Percentiles rank a stretch among this genome's conserved stretches.
These are phyloP conservation scores for Yamadazyma membranifaciens DNA, from an alignment of 1,139 yeast species.

Conservation along the genomic window DNA sequence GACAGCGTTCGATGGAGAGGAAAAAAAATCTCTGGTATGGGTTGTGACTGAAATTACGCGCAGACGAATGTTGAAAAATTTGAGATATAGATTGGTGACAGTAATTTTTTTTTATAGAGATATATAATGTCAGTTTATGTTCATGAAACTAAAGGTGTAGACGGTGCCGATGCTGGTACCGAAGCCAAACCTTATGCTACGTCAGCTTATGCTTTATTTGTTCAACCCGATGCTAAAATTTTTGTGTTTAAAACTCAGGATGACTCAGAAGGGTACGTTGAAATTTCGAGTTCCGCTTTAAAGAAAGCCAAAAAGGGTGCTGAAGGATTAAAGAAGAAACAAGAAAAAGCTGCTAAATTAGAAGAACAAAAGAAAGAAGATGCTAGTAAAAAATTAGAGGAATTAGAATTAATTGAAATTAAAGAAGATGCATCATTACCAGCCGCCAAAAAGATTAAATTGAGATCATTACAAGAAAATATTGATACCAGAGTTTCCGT, in stretches of 20 bases:
- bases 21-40: constrained; percentile 1
- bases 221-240: constrained; percentile 57
- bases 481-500: constrained; percentile 68
- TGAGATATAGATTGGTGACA: neutral
- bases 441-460: constrained; percentile 57
- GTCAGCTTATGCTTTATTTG: constrained; percentile 78
- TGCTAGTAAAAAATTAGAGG: constrained; percentile 70
- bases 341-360: constrained; percentile 70
- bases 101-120: neutral
- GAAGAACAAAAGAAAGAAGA: constrained; percentile 65
- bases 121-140: constrained; percentile 52
- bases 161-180: constrained; percentile 57
- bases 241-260: constrained; percentile 64
- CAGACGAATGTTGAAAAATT: constrained; percentile 1
- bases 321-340: constrained; percentile 87
- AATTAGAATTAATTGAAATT: constrained; percentile 69
- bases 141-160: constrained; percentile 70
- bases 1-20: neutral
- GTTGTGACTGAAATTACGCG: constrained; percentile 3
- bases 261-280: constrained; percentile 60
- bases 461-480: constrained; percentile 50
- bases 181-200: constrained; percentile 71
- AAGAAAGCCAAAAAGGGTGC: constrained; percentile 97
- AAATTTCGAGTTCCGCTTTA: constrained; percentile 87
- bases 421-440: constrained; percentile 74